These are phyloP conservation scores for Medicago lupulina DNA, from an alignment of 306 rosid species.

Conservation along the genomic window DNA sequence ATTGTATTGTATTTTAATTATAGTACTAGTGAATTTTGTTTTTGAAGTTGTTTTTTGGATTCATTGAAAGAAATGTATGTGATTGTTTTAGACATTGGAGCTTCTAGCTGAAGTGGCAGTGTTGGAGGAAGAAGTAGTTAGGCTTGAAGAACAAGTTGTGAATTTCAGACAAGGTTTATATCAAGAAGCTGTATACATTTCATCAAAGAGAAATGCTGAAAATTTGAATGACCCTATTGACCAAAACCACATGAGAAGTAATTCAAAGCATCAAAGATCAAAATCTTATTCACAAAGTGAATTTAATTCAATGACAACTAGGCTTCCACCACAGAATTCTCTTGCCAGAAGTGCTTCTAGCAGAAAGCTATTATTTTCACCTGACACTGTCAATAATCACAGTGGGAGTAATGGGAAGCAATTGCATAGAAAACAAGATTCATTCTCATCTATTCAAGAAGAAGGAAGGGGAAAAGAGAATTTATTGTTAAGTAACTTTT, in stretches of 20 bases:
- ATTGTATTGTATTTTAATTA: not conserved
- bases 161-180: conserved; percentile 93
- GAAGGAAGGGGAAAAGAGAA: conserved; percentile 84
- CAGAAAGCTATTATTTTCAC: conserved; percentile 60
- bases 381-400: conserved; percentile 54
- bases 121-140: conserved; percentile 88
- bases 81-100: conserved; percentile 76
- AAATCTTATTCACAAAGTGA: conserved; percentile 77
- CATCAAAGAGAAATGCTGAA: conserved; percentile 75
- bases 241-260: conserved; percentile 55
- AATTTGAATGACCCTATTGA: conserved; percentile 58
- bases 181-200: conserved; percentile 85
- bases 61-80: conserved; percentile 29
- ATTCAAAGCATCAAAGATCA: conserved; percentile 79
- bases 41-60: not conserved
- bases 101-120: conserved; percentile 98
- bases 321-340: conserved; percentile 60
- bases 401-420: conserved; percentile 60
- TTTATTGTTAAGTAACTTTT: conserved; percentile 49
- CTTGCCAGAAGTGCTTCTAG: conserved; percentile 81
- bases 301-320: conserved; percentile 59
- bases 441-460: conserved; percentile 63
- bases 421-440: conserved; percentile 56
- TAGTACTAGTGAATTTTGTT: not conserved
- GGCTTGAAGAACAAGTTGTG: conserved; percentile 92